Conservation (phyloP, 768 basidiomycete genomes). For the Podaxis sp. region DNA sequence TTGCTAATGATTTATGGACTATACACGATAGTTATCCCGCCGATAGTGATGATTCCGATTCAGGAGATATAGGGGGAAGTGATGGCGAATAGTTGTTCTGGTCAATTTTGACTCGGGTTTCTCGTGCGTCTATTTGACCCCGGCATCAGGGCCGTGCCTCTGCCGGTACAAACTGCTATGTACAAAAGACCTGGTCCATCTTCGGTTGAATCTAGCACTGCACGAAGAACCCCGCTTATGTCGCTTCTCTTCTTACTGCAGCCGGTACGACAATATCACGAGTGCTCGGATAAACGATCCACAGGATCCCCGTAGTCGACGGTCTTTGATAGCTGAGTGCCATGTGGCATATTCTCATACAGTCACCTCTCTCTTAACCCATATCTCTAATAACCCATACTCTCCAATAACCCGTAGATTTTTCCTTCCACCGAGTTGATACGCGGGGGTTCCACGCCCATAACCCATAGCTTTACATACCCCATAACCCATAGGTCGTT, state of each 20-base stretch:
- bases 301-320: neutral
- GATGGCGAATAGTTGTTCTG: constrained; percentile 18
- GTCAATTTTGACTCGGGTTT: neutral
- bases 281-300: neutral
- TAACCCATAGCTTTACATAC: no score
- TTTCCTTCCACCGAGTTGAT: no score
- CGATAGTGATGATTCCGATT: constrained; percentile 24
- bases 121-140: constrained; percentile 8
- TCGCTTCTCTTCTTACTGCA: neutral
- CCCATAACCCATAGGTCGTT: no score
- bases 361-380: no score
- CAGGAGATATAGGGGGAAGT: constrained; percentile 21
- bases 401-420: no score
- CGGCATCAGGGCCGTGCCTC: neutral
- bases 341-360: neutral
- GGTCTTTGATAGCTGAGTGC: neutral
- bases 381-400: no score
- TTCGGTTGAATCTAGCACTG: neutral
- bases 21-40: constrained; percentile 47
- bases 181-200: neutral
- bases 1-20: constrained; percentile 60
- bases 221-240: neutral
- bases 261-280: neutral
- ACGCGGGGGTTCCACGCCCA: no score
- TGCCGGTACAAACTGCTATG: neutral